Base-by-base conservation (phyloP, 129 eudicot species). In the Cynara cardunculus region DNA sequence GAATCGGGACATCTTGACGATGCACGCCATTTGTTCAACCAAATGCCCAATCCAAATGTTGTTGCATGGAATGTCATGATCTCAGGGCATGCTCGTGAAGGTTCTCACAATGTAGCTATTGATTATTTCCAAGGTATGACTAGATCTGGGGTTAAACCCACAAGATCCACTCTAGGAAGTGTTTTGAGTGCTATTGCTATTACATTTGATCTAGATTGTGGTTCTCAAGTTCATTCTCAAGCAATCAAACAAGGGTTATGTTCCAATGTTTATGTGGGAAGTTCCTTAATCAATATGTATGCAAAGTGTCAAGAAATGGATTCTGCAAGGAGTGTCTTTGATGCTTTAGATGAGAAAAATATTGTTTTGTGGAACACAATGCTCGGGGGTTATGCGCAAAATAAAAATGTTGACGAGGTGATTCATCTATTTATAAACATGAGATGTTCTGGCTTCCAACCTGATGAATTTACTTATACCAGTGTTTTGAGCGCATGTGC, bases 41-140 rank as follows among this genome's bases (percentile, higher is more conserved):
- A 69, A 66, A 89, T 94, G 92, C 87, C 85, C 76, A 77, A 69
- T 61, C 99, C 91, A 25, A 90, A 87, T 82, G 83, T n/a, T 69
- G 89, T 94, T 2, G 97, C 97, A 0, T 94, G 99, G 99, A 92
- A 92, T 83, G 83, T 94, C 73, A 89, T 94, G 94, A 92, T 94
- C 56, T 92, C 99, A 18, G 99, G 96, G 34, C 94, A 90, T 89
- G 86, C 84, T 18, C 87, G 89, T 80, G 71, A 81, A 49, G 94
- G 99, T 65, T 75, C 49, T 78, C 91, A 89, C 73, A 81, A 49
- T 44, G 86, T 84, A 35, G 97, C 99, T 76, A 75, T 92, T 14
- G 56, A 66, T n/a, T 73, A 78, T 76, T 94, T 92, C 83, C 80
- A 78, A 35, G 74, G 82, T 74, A 92, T 90, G 99, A 85, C 82